Evolutionary conservation across 164 flowering plant species (phyloP), one percentile per base, ranked within the genome.

Genomic region (Liriodendron chinense): DNA sequence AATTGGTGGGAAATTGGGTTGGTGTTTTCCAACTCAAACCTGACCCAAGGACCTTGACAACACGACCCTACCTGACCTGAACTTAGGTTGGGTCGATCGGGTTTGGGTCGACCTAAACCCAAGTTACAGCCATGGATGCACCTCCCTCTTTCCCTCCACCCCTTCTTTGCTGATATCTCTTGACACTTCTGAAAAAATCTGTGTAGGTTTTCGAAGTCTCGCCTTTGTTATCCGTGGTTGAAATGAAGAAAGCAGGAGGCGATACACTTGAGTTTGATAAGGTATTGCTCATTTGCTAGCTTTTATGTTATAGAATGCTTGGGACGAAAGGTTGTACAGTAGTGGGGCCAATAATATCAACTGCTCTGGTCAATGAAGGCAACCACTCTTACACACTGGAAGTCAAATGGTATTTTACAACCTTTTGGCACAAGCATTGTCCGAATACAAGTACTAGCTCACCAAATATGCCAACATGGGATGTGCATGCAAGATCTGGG

Each of bases 231-330:
- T 76, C 68, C n/a, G 73, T 76, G 26, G 64, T 76, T 1, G 78
- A 76, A 76, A 69, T 76, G 59, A 69, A 71, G 69, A 70, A 70
- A 63, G 74, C 73, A 63, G 69, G 73, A 64, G 78, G 78, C 2
- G 73, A 69, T 9, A 50, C 69, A 26, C 49, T 62, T 14, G 74
- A 76, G 61, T 76, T 69, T 24, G 62, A 76, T 23, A 61, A 47
- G 67, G 78, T 70, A 70, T 24, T 50, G 63, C 24, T 34, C 12
- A 9, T 57, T 20, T 47, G 8, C 21, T 47, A 13, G 47, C 53
- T 69, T 50, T 25, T 12, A 13, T 12, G 13, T 53, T 13, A 12
- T 3, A 12, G 18, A 2, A 53, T 53, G 18, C 43, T 53, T 53
- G 59, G 59, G 59, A 2, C 12, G 18, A 16, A 53, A 53, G 59